A percentile compares a stretch with the other conserved stretches of the same genome.
Evolutionary conservation across 1,284 basidiomycete species (phyloP).

Genomic region (Moniliophthora roreri): DNA sequence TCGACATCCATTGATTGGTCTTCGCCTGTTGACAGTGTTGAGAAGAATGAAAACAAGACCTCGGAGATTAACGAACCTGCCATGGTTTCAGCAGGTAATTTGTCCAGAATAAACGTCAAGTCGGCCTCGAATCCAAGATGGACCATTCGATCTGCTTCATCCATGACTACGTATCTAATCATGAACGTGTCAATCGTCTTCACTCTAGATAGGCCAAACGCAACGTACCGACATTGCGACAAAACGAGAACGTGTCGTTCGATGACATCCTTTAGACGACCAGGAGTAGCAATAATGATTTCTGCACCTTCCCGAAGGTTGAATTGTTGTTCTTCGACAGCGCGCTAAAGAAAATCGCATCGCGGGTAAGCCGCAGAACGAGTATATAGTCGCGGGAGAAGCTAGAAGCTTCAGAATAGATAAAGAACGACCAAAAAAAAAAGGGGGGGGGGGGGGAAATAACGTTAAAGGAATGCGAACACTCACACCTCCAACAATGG

Average conservation of each 20-base stretch:
- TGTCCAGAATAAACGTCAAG: constrained; percentile 93
- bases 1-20: constrained; percentile 43
- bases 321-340: constrained; percentile 96
- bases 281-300: constrained; percentile 98
- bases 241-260: constrained; percentile 95
- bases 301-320: constrained; percentile 94
- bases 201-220: too few relatives aligned
- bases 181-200: too few relatives aligned
- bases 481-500: constrained; percentile 94
- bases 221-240: constrained; percentile 75
- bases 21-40: constrained; percentile 64
- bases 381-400: constrained; percentile 8
- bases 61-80: constrained; percentile 45
- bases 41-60: constrained; percentile 33
- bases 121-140: constrained; percentile 96
- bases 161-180: constrained; percentile 96
- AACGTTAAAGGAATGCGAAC: too few relatives aligned
- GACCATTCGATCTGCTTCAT: constrained; percentile 99
- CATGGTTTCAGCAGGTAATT: constrained; percentile 84
- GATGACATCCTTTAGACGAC: constrained; percentile 95
- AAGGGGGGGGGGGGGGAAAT: too few relatives aligned
- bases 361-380: too few relatives aligned
- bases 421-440: constrained; percentile 1
- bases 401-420: constrained; percentile 10
- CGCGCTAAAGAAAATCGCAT: constrained; percentile 45